Evolutionary conservation across 1,284 basidiomycete genomes (phyloP), one percentile per base, ranked within the genome.

Genomic region (Melampsora americana): DNA sequence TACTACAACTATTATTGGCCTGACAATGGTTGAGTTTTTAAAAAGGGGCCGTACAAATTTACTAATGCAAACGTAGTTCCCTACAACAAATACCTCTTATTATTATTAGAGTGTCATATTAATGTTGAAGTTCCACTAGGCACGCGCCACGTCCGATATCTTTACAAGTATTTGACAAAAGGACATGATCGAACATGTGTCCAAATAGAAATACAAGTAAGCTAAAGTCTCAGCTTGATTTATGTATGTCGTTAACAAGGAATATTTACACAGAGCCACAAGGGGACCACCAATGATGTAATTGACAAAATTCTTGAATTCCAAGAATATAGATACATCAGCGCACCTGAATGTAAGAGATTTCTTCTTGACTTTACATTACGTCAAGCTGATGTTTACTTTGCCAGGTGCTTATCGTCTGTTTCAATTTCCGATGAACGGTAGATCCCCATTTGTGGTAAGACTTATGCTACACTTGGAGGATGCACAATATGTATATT

Each of bases 151-250:
- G 11, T 72, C 1, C 48, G 64, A 32, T 72, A 72, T 53, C n/a
- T 72, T 6, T 72, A 64, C n/a, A 72, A 72, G 23, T 72, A 72
- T 46, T 35, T 72, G 1, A 32, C 18, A 9, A 72, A 72, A 39
- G 69, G 60, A 1, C 23, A 64, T 6, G 61, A 65, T 23, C 5
- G 28, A 7, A 46, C 69, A 9, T 30, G 14, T 1, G 14, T 65
- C 1, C 32, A 9, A 6, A 16, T 72, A 23, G n/a, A 61, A 26
- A 60, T n/a, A 18, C 26, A 46, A 12, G 60, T 39, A 35, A 3
- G 35, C n/a, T 35, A 5, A 3, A 35, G 9, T 9, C 3, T 5
- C 35, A 39, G 12, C 7, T 39, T 39, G 0, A 2, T 0, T 2
- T 39, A 5, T 9, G 4, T 2, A 2, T 39, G 2, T 39, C 9